Conservation (phyloP, 2,329 filamentous ascomycete species). For the Exophiala xenobiotica region DNA sequence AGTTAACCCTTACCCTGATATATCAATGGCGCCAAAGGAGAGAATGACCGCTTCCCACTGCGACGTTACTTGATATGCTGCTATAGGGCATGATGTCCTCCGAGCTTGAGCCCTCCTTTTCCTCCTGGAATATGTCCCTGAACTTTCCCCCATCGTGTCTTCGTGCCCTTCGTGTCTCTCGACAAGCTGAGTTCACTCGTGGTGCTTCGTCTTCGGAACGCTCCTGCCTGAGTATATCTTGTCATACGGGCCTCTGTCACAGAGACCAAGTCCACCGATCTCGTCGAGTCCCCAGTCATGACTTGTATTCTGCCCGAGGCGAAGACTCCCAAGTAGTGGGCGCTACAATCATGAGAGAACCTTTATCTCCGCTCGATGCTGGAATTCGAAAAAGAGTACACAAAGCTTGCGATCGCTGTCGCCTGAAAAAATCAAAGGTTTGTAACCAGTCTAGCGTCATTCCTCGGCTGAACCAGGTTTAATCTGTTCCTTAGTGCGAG, state of each 20-base stretch:
- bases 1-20: not conserved
- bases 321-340: slow-evolving; percentile 12
- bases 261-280: not conserved
- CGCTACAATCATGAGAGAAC: slow-evolving; percentile 29
- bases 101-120: slow-evolving; percentile 4
- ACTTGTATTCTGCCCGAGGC: too few species aligned
- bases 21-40: not conserved
- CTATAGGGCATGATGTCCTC: slow-evolving; percentile 22
- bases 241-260: not conserved
- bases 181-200: slow-evolving; percentile 16
- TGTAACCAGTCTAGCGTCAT: too few species aligned
- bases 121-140: slow-evolving; percentile 6
- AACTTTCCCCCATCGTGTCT: slow-evolving; percentile 1
- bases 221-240: not conserved
- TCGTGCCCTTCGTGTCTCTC: not conserved
- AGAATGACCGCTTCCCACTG: too few species aligned
- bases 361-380: slow-evolving; percentile 29
- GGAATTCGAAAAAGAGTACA: slow-evolving; percentile 59
- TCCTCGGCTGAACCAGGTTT: not conserved
- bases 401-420: slow-evolving; percentile 66
- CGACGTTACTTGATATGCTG: too few species aligned
- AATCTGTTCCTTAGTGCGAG: slow-evolving; percentile 53
- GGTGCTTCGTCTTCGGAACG: not conserved
- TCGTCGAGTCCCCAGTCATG: not conserved
- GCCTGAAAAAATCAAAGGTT: slow-evolving; percentile 66